A percentile compares a stretch with the other conserved stretches of the same genome.
These are phyloP conservation scores for Pseudisothecium myosuroides DNA, from an alignment of 225 moss, liverwort and hornwort species.

Conservation along the genomic window DNA sequence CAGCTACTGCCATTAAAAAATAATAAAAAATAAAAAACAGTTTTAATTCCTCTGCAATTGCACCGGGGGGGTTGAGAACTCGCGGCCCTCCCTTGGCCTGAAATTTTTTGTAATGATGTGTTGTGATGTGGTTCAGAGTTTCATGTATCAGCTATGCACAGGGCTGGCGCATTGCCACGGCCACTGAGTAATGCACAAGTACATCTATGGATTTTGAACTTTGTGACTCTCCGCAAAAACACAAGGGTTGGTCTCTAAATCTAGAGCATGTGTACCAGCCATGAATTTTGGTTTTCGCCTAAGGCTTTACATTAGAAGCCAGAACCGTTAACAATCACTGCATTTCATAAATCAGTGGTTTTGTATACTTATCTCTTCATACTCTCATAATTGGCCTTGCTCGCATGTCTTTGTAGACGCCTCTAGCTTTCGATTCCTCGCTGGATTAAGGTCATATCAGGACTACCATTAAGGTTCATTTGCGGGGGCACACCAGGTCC, in stretches of 20 bases:
- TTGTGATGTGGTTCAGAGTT: constrained; percentile 12
- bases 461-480: not conserved
- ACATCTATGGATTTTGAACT: not conserved
- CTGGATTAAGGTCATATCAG: too few species aligned
- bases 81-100: too few species aligned
- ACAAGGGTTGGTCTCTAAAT: not conserved
- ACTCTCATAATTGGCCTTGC: not conserved
- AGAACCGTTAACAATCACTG: not conserved
- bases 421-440: not conserved
- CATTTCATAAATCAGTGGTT: not conserved
- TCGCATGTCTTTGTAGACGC: not conserved
- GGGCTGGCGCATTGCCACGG: constrained; percentile 38
- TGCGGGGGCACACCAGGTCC: not conserved
- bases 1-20: too few species aligned
- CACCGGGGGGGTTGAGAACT: too few species aligned
- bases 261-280: not conserved
- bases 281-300: not conserved
- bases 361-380: not conserved
- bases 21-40: too few species aligned
- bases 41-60: too few species aligned
- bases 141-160: constrained; percentile 42
- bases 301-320: not conserved
- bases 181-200: constrained; percentile 51
- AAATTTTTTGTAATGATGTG: too few species aligned
- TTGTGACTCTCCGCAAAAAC: too few species aligned